These are phyloP conservation scores for Brassica hybrid DNA, from an alignment of 441 rosid species.

Conservation along the genomic window DNA sequence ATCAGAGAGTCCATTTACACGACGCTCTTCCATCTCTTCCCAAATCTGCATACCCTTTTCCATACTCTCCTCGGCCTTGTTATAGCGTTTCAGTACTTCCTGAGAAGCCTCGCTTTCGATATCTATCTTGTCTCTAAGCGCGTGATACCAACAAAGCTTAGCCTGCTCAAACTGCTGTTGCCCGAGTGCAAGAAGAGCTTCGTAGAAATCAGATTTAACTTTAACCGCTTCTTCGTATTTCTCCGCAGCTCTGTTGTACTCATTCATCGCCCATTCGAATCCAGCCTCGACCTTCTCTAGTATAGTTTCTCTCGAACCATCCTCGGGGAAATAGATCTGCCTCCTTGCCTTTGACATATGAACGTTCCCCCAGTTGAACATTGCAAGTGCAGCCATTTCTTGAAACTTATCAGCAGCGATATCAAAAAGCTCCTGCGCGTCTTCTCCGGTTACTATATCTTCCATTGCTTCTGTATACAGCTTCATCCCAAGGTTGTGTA, in stretches of 20 bases:
- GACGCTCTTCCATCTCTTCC: slow-evolving; percentile 79
- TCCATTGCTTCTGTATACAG: slow-evolving; percentile 89
- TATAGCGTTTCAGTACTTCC: slow-evolving; percentile 76
- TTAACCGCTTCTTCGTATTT: slow-evolving; percentile 75
- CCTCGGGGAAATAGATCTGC: slow-evolving; percentile 63
- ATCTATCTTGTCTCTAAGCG: slow-evolving; percentile 64
- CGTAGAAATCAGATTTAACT: slow-evolving; percentile 82
- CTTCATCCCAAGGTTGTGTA: slow-evolving; percentile 88
- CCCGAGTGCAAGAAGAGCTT: slow-evolving; percentile 82
- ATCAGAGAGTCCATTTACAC: slow-evolving; percentile 61
- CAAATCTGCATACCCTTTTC: slow-evolving; percentile 87
- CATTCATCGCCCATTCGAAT: slow-evolving; percentile 70
- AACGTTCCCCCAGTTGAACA: slow-evolving; percentile 94
- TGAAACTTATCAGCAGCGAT: slow-evolving; percentile 81
- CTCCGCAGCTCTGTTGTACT: slow-evolving; percentile 60
- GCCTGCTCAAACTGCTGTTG: slow-evolving; percentile 89
- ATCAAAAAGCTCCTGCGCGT: slow-evolving; percentile 78
- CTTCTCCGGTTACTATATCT: slow-evolving; percentile 72
- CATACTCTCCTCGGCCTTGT: slow-evolving; percentile 84
- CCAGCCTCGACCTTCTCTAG: slow-evolving; percentile 57
- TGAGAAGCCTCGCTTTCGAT: slow-evolving; percentile 63
- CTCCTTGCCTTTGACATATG: slow-evolving; percentile 89
- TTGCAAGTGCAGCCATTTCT: slow-evolving; percentile 92
- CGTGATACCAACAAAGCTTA: slow-evolving; percentile 82
- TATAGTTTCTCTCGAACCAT: slow-evolving; percentile 60